Evolutionary conservation across 805 yeast species (phyloP).

Genomic region (Torulaspora franciscae): DNA sequence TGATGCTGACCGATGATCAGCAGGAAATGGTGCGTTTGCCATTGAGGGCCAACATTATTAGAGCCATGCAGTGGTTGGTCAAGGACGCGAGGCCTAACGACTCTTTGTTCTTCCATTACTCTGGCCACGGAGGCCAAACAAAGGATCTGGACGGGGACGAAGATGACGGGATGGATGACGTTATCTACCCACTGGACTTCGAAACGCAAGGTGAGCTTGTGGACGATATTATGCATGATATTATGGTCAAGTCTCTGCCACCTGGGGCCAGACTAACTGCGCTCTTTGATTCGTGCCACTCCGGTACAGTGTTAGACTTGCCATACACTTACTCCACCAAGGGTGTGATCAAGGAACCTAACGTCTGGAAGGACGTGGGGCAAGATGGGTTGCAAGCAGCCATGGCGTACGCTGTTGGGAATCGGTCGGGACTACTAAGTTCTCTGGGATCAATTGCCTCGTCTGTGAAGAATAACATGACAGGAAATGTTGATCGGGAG

Average conservation of each 20-base stretch:
- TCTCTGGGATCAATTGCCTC: slow-evolving; percentile 43
- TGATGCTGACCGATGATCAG: slow-evolving; percentile 55
- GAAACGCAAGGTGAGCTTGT: slow-evolving; percentile 59
- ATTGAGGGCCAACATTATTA: slow-evolving; percentile 60
- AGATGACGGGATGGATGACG: slow-evolving; percentile 67
- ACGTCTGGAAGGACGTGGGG: slow-evolving; percentile 70
- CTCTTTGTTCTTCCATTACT: slow-evolving; percentile 73
- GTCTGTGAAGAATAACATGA: slow-evolving; percentile 40
- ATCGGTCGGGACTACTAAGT: slow-evolving; percentile 41
- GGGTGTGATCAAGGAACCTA: slow-evolving; percentile 79
- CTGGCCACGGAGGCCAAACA: slow-evolving; percentile 82
- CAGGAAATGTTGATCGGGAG: slow-evolving; percentile 40
- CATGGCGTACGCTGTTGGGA: slow-evolving; percentile 56
- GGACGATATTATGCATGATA: slow-evolving; percentile 70
- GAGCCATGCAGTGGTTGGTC: slow-evolving; percentile 81
- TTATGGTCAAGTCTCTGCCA: slow-evolving; percentile 63
- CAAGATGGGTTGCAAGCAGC: slow-evolving; percentile 57
- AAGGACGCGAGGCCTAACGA: slow-evolving; percentile 70
- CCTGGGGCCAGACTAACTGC: slow-evolving; percentile 76
- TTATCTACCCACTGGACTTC: slow-evolving; percentile 70
- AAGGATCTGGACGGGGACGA: slow-evolving; percentile 69
- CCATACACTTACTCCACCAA: slow-evolving; percentile 79
- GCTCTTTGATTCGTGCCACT: slow-evolving; percentile 79
- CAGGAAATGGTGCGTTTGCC: slow-evolving; percentile 49
- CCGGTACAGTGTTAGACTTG: slow-evolving; percentile 75